phyloP scores from a whole-genome alignment of 768 basidiomycete species.

The Pulveroboletus sp. region DNA sequence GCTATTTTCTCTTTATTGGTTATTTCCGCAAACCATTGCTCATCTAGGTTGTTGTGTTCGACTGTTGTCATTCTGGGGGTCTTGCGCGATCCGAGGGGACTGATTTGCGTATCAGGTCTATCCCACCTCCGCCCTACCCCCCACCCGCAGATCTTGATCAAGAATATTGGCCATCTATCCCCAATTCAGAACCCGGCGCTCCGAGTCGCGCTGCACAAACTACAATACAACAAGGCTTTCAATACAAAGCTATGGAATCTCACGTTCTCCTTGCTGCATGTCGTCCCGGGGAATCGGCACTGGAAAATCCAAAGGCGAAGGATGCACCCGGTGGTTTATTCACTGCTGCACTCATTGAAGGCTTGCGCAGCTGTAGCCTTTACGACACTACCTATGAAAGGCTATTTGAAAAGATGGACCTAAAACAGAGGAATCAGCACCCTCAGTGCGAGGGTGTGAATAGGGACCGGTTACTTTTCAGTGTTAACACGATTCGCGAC shows the following conservation, averaged over 20 bases:
- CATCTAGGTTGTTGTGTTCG: conserved; percentile 17
- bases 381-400: conserved; percentile 15
- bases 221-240: conserved; percentile 7
- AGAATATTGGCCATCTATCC: conserved; percentile 6
- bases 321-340: conserved; percentile 16
- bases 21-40: too few relatives aligned
- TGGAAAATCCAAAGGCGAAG: conserved; percentile 7
- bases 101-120: conserved; percentile 2
- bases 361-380: conserved; percentile 4
- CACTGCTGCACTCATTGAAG: conserved; percentile 16
- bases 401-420: conserved; percentile 10
- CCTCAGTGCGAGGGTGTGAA: conserved; percentile 20
- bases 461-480: conserved; percentile 16
- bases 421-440: conserved; percentile 7
- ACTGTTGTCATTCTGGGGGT: conserved; percentile 22
- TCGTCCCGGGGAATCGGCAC: conserved; percentile 11
- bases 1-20: background rate
- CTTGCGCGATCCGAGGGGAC: conserved; percentile 5
- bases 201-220: conserved; percentile 11
- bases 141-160: conserved; percentile 12
- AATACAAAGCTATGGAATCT: conserved; percentile 19
- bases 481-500: conserved; percentile 13
- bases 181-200: background rate
- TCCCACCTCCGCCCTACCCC: conserved; percentile 10
- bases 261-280: conserved; percentile 22